These are phyloP conservation scores for Debaryomycetaceae sp. DNA, from an alignment of 1,139 yeast species.

Conservation along the genomic window DNA sequence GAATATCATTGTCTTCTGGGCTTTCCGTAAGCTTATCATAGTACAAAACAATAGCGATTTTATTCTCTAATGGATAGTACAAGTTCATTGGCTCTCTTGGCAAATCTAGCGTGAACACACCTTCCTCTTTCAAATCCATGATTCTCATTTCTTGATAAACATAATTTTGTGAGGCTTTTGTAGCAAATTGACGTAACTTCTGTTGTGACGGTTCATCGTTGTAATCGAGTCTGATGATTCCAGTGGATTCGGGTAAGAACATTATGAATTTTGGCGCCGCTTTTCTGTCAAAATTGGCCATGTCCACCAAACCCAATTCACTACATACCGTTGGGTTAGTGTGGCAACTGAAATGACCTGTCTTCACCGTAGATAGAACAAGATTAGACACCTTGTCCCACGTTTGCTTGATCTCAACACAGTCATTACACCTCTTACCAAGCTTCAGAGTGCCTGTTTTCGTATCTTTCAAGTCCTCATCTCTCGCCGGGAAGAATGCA, in stretches of 20 bases:
- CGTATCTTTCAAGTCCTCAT: constrained; percentile 36
- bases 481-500: constrained; percentile 61
- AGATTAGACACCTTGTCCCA: constrained; percentile 60
- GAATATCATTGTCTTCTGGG: constrained; percentile 57
- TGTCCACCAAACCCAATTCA: constrained; percentile 40
- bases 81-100: constrained; percentile 29
- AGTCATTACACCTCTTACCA: constrained; percentile 39
- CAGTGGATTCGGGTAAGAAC: constrained; percentile 40
- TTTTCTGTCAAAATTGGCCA: constrained; percentile 13
- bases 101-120: constrained; percentile 24
- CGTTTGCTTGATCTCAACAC: constrained; percentile 45
- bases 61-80: constrained; percentile 41
- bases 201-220: constrained; percentile 22
- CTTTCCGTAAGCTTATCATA: constrained; percentile 51
- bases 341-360: constrained; percentile 60
- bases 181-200: constrained; percentile 31
- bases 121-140: constrained; percentile 22
- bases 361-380: constrained; percentile 36
- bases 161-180: constrained; percentile 31
- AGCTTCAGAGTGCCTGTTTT: constrained; percentile 29
- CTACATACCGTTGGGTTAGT: constrained; percentile 48
- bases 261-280: constrained; percentile 28
- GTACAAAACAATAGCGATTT: constrained; percentile 49
- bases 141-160: constrained; percentile 41
- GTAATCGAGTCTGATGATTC: constrained; percentile 34